Percentiles rank a stretch among this genome's conserved stretches.
Conservation (phyloP, 2,329 filamentous ascomycete species). For the Aquanectria penicillioides region DNA sequence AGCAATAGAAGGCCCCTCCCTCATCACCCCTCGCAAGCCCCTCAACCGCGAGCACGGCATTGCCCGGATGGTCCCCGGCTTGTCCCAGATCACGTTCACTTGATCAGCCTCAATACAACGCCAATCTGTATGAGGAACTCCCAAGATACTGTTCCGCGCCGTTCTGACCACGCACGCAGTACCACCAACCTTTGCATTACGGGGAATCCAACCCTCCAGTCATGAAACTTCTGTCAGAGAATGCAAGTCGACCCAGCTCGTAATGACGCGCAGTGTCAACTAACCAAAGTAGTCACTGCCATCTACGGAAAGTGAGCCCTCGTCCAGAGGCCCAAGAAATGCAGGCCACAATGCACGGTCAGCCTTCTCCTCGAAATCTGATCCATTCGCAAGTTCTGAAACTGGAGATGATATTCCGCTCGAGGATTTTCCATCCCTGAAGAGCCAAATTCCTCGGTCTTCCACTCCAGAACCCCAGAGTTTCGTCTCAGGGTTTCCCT, state of each 20-base stretch:
- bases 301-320: background rate
- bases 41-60: too few species aligned
- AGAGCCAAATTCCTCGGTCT: conserved; percentile 2
- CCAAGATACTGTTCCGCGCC: too few species aligned
- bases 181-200: too few species aligned
- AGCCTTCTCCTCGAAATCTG: conserved; percentile 1
- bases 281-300: conserved; percentile 14
- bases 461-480: conserved; percentile 17
- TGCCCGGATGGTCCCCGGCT: too few species aligned
- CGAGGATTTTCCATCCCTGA: conserved; percentile 25
- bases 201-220: too few species aligned
- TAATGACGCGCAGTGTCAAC: background rate
- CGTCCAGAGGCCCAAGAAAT: background rate
- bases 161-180: too few species aligned
- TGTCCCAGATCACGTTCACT: too few species aligned
- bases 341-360: background rate
- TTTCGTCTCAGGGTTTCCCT: conserved; percentile 31
- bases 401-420: conserved; percentile 22
- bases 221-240: conserved; percentile 11
- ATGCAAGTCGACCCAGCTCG: conserved; percentile 1
- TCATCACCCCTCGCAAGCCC: too few species aligned
- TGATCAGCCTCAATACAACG: too few species aligned
- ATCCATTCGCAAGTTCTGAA: conserved; percentile 10
- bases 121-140: too few species aligned
- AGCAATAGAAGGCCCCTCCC: too few species aligned